phyloP scores from a whole-genome alignment of 2,329 filamentous ascomycete genomes.

The Aspergillus awamori region DNA sequence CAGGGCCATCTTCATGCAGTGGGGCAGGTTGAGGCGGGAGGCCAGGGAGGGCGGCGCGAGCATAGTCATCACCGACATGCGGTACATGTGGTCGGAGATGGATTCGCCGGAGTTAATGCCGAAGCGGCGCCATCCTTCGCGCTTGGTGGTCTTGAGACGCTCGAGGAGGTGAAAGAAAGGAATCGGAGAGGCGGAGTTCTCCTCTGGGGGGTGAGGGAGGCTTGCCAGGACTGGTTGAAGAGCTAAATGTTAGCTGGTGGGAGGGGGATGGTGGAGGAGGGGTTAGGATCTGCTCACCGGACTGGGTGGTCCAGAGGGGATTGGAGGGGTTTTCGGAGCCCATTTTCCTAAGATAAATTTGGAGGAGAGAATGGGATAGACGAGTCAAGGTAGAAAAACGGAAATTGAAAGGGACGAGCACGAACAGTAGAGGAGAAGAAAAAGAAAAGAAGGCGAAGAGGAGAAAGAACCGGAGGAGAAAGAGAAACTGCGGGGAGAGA shows the following conservation, averaged over 20 bases:
- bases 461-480: conserved; percentile 8
- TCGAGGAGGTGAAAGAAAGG: conserved; percentile 95
- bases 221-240: conserved; percentile 61
- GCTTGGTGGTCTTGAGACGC: conserved; percentile 91
- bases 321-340: conserved; percentile 31
- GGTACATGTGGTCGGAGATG: conserved; percentile 98
- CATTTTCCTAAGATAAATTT: conserved; percentile 24
- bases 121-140: conserved; percentile 93
- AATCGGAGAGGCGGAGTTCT: conserved; percentile 71
- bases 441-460: conserved; percentile 3
- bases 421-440: conserved; percentile 15
- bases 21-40: conserved; percentile 71
- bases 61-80: conserved; percentile 96
- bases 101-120: conserved; percentile 77
- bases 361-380: conserved; percentile 7
- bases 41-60: conserved; percentile 77
- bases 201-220: conserved; percentile 62
- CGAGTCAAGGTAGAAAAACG: neutral
- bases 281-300: conserved; percentile 29
- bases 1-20: conserved; percentile 93
- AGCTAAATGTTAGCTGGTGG: neutral
- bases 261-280: conserved; percentile 8
- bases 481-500: conserved; percentile 10
- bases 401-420: neutral
- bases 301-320: conserved; percentile 39